Evolutionary conservation across 805 yeast species (phyloP), one percentile per base, ranked within the genome.

Genomic region (Blastobotrys attinorum): DNA sequence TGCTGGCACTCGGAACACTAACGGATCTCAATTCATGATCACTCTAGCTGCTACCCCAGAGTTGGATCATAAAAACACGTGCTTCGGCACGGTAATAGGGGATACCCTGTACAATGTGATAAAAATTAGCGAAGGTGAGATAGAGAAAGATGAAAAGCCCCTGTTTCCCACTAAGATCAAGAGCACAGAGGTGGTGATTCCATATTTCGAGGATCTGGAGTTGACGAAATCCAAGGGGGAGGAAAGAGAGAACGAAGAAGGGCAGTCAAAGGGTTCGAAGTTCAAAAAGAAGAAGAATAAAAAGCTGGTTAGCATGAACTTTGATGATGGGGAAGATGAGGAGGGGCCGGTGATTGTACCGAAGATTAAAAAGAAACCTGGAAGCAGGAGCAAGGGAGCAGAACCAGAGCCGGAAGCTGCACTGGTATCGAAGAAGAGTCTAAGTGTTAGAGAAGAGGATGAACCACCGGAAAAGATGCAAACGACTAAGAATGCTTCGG

Each of bases 61-160:
- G 32, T 62, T 71, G 43, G 66, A 69, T 48, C 61, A 67, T 22
- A 64, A 61, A 41, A 58, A 64, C 48, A 68, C 77, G 11, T 52
- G 77, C 18, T 67, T 81, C 50, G 90, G 89, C 2, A 72, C 74
- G 46, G 64, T 81, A 11, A 70, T 71, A 2, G 84, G 77, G 3
- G 75, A 75, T 27, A 65, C 41, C 4, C 67, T 77, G 3, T 83
- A 69, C 61, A 73, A 66, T 23, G 71, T 77, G 11, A 58, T 72
- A 29, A 65, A 66, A 38, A 77, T 81, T 3, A 57, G 67, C 2
- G 74, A 72, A 32, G 65, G 71, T 11, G 82, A 77, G 49, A 43
- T 70, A 35, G 64, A 60, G 18, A 57, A 52, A 0, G 67, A 58
- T 3, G 69, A 64, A 22, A 52, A 56, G 16, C 83, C 81, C 1